These are phyloP conservation scores for Solanum neorickii DNA, from an alignment of 257 asterid genomes.

Conservation along the genomic window DNA sequence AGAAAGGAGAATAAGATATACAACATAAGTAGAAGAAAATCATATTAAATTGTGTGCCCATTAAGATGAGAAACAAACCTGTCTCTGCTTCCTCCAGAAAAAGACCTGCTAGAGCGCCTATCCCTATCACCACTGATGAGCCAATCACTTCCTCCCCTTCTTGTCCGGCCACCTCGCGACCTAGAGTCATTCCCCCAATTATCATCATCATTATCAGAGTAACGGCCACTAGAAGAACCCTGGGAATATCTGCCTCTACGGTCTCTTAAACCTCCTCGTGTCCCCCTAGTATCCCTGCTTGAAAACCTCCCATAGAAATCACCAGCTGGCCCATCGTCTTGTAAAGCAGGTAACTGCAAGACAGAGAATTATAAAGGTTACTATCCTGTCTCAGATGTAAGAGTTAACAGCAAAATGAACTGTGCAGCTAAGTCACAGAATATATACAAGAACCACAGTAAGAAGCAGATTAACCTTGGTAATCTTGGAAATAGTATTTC, in stretches of 20 bases:
- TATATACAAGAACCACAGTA: background rate
- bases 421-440: background rate
- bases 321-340: slow-evolving; percentile 81
- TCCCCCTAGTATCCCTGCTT: slow-evolving; percentile 38
- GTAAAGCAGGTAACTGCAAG: slow-evolving; percentile 80
- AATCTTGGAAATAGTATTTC: slow-evolving; percentile 72
- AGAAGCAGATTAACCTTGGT: slow-evolving; percentile 34
- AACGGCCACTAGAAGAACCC: slow-evolving; percentile 36
- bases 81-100: slow-evolving; percentile 62
- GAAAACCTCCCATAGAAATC: slow-evolving; percentile 81
- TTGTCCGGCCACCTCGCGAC: slow-evolving; percentile 32
- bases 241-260: slow-evolving; percentile 48
- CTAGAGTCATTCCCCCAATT: slow-evolving; percentile 23
- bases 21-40: background rate
- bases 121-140: slow-evolving; percentile 55
- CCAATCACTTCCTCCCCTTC: slow-evolving; percentile 74
- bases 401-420: background rate
- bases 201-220: slow-evolving; percentile 23
- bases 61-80: slow-evolving; percentile 14
- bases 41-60: background rate
- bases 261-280: slow-evolving; percentile 52
- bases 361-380: background rate
- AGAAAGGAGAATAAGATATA: background rate
- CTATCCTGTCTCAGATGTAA: background rate
- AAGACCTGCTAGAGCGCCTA: slow-evolving; percentile 35